Conservation (phyloP, 2,329 filamentous ascomycete genomes). For the Rhynchosporium graminicola region DNA sequence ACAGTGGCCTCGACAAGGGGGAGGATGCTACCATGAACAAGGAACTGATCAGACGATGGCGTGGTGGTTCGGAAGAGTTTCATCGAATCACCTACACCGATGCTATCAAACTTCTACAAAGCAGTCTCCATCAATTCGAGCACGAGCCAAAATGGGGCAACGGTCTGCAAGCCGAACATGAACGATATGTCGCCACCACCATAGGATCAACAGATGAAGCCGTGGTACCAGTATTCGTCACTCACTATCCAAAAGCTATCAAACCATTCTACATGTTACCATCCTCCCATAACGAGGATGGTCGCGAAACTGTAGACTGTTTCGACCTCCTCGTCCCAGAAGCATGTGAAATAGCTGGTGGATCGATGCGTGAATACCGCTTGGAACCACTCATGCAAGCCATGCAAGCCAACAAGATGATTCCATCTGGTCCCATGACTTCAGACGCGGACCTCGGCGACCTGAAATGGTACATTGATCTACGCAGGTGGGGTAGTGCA, state of each 20-base stretch:
- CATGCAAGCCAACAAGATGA: slow-evolving; percentile 60
- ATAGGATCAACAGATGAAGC: slow-evolving; percentile 45
- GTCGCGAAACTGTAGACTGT: slow-evolving; percentile 59
- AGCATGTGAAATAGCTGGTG: slow-evolving; percentile 67
- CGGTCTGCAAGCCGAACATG: slow-evolving; percentile 87
- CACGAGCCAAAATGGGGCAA: slow-evolving; percentile 69
- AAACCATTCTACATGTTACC: slow-evolving; percentile 92
- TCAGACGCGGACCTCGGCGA: slow-evolving; percentile 45
- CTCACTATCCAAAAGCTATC: slow-evolving; percentile 82
- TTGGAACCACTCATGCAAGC: slow-evolving; percentile 56
- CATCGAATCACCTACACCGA: slow-evolving; percentile 80
- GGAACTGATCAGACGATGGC: slow-evolving; percentile 70
- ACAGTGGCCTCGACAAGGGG: slow-evolving; percentile 3
- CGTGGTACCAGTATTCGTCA: slow-evolving; percentile 77
- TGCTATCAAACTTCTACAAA: slow-evolving; percentile 69
- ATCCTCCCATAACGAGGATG: slow-evolving; percentile 40
- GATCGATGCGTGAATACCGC: slow-evolving; percentile 70
- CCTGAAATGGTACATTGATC: slow-evolving; percentile 70
- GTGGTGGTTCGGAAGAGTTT: slow-evolving; percentile 67
- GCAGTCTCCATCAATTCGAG: slow-evolving; percentile 62
- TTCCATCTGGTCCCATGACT: slow-evolving; percentile 34
- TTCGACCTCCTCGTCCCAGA: slow-evolving; percentile 73
- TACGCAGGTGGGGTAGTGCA: slow-evolving; percentile 68
- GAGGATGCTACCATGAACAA: slow-evolving; percentile 28
- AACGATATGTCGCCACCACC: slow-evolving; percentile 76